Evolutionary conservation across 2,329 filamentous ascomycete species (phyloP), one percentile per base, ranked within the genome.

Genomic region (Fonsecaea monophora): DNA sequence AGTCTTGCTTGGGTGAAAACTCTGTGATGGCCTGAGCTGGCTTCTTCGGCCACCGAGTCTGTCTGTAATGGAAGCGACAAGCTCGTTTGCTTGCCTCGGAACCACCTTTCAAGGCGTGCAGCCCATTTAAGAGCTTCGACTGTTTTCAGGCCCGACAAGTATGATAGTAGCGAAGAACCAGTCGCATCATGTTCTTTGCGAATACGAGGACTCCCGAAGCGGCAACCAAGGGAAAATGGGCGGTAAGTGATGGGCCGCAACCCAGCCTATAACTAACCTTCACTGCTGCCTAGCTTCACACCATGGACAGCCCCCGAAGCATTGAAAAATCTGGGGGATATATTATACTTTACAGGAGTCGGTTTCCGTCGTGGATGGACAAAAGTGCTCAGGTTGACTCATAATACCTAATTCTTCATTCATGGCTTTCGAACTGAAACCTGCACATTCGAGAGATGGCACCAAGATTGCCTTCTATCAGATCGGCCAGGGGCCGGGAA

Each of bases 391-490:
- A 18, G 45, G 13, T n/a, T 50, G n/a, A 4, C 45, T 2, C 6
- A 18, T 25, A 38, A 3, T 10, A 4, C 37, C 13, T 38, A 7
- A 9, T 38, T 38, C 37, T 13, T 45, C n/a, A 45, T n/a, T 57
- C 7, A 57, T 58, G 61, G 10, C 53, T 7, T 58, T 58, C 53
- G 53, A 55, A 45, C 37, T 60, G 42, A 59, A 64, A 37, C 54
- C 42, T 7, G 53, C 56, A 2, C 56, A 53, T 30, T 67, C 65
- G 9, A 56, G 40, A 25, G 65, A 67, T 57, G 65, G 65, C 30
- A 67, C 65, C 59, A 64, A 64, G 56, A 59, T 67, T n/a, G 60
- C 61, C 8, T 67, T 61, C 53, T 64, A 67, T 38, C 56, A 67
- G 34, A 38, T 64, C 42, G 61, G 61, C 37, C 7, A 38, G 2